Evolutionary conservation across 164 flowering plant genomes (phyloP).

Genomic region (Warburgia ugandensis): DNA sequence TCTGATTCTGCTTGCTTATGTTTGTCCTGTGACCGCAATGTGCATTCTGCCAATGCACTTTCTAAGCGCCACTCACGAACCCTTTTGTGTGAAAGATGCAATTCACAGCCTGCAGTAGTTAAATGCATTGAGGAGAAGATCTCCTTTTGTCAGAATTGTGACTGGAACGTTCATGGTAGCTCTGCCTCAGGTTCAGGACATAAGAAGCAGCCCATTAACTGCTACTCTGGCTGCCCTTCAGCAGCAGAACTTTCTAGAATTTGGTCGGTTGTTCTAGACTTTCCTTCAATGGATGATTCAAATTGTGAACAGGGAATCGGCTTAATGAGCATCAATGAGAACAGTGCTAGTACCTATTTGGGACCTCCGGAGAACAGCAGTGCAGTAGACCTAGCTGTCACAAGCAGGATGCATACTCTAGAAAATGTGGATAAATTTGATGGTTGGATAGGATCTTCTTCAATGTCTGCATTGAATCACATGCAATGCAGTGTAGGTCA

Average conservation of each 20-base stretch:
- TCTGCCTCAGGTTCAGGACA: constrained; percentile 36
- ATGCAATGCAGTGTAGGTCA: constrained; percentile 24
- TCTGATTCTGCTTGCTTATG: constrained; percentile 90
- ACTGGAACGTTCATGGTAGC: constrained; percentile 53
- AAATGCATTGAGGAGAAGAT: constrained; percentile 64
- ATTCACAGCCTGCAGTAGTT: constrained; percentile 68
- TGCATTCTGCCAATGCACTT: constrained; percentile 93
- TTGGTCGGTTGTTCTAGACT: constrained; percentile 62
- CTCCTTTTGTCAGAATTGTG: constrained; percentile 87
- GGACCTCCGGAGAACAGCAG: constrained; percentile 23
- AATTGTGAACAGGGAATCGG: constrained; percentile 57
- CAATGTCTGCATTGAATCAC: constrained; percentile 27
- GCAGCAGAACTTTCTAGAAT: constrained; percentile 68
- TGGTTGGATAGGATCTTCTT: constrained; percentile 37
- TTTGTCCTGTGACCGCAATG: constrained; percentile 83
- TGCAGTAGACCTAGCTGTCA: constrained; percentile 20
- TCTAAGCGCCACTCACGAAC: constrained; percentile 84
- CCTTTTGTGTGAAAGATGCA: constrained; percentile 79
- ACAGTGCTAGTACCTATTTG: constrained; percentile 16
- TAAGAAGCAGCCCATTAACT: constrained; percentile 57
- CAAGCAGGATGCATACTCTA: constrained; percentile 13
- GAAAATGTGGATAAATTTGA: constrained; percentile 27
- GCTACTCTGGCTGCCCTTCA: constrained; percentile 92
- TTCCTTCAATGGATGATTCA: constrained; percentile 40
- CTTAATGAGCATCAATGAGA: constrained; percentile 61